phyloP scores from a whole-genome alignment of 179 eudicot species.

The Heliamphora pulchella region DNA sequence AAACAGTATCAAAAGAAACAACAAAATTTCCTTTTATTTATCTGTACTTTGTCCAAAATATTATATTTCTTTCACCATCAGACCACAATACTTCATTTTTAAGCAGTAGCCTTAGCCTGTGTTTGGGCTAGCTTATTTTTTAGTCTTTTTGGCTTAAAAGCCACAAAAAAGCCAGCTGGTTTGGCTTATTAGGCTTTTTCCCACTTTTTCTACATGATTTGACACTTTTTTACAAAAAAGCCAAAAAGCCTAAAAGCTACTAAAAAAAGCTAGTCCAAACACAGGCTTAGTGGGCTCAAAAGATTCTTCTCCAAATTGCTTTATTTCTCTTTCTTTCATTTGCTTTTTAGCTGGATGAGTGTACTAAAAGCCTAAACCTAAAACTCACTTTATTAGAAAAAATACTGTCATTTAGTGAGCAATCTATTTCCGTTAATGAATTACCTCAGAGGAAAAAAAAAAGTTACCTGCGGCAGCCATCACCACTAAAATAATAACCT shows the following conservation, averaged over 20 bases:
- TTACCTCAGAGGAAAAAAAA: slow-evolving; percentile 30
- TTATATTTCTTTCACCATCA: neutral
- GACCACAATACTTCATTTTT: neutral
- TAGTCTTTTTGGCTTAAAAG: no score
- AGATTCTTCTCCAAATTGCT: neutral
- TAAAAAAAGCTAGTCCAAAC: no score
- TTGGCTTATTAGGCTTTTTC: no score
- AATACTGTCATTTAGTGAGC: neutral
- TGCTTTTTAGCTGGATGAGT: neutral
- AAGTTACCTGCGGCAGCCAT: slow-evolving; percentile 87
- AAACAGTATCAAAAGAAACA: neutral
- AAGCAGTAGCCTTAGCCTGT: no score
- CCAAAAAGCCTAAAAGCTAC: no score
- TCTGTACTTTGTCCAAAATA: no score
- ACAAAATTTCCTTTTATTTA: no score
- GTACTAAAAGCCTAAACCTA: no score
- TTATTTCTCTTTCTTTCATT: neutral
- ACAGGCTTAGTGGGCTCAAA: neutral
- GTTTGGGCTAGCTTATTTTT: no score
- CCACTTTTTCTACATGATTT: no score
- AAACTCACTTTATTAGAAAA: neutral
- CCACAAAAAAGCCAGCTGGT: no score
- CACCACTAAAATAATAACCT: slow-evolving; percentile 93
- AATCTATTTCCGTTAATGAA: neutral
- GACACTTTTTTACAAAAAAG: no score